These are phyloP conservation scores for Aspergillaceae sp. DNA, from an alignment of 2,329 filamentous ascomycete species.

Conservation along the genomic window DNA sequence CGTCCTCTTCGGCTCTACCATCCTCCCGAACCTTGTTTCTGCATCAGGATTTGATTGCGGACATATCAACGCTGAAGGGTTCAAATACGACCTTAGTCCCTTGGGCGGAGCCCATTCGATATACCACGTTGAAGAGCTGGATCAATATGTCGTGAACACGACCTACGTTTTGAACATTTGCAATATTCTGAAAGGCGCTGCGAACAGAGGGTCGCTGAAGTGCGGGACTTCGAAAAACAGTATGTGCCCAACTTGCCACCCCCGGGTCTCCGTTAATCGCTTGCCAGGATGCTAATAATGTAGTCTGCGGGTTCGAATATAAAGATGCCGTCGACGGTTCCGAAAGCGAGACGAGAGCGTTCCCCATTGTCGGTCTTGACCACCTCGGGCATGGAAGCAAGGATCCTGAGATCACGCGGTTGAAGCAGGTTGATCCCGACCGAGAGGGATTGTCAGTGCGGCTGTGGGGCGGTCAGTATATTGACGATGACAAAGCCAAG, in stretches of 20 bases:
- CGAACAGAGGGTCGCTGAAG: constrained; percentile 18
- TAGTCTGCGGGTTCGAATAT: constrained; percentile 68
- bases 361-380: constrained; percentile 68
- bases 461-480: constrained; percentile 51
- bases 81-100: constrained; percentile 33
- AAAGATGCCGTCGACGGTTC: constrained; percentile 41
- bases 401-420: constrained; percentile 56
- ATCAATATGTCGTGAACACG: constrained; percentile 22
- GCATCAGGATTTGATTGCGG: constrained; percentile 32
- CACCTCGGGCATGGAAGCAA: constrained; percentile 38
- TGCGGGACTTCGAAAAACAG: constrained; percentile 29
- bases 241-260: constrained; percentile 15
- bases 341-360: constrained; percentile 48
- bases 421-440: constrained; percentile 58
- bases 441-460: constrained; percentile 65
- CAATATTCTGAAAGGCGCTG: constrained; percentile 19
- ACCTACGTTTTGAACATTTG: constrained; percentile 33
- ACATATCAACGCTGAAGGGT: constrained; percentile 25
- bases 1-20: constrained; percentile 16
- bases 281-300: constrained; percentile 1
- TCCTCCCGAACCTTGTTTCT: constrained; percentile 18
- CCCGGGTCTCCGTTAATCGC: neutral
- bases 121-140: constrained; percentile 21
- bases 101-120: constrained; percentile 32
- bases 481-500: constrained; percentile 48